Base-by-base conservation (phyloP, 495 filamentous ascomycete genomes). In the Penicillium bialowiezense region DNA sequence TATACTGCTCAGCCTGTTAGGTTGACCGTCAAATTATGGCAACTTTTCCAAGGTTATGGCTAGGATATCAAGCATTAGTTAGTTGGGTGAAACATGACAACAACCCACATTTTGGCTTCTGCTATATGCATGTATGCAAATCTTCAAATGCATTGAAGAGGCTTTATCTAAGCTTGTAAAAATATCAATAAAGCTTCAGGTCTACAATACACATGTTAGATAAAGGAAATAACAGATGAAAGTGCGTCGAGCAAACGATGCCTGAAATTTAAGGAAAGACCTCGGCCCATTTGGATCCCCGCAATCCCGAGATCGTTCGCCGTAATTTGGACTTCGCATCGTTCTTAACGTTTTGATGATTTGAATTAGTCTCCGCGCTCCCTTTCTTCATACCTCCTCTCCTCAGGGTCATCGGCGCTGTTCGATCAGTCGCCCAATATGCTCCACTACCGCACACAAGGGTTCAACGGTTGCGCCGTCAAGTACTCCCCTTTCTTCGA, bases 401-500 rank as follows among this genome's bases (percentile, higher is more conserved):
- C 23, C 17, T 20, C 41, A 14, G 38, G 38, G 44, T 26, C 23
- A 51, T 42, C 41, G 50, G 52, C 24, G 41, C 36, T n/a, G 31
- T 20, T 51, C 40, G 54, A 44, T 51, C 51, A 18, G 31, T 40
- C 38, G 20, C 32, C 36, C 58, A 58, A 45, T 48, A 96, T 97
- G 92, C 84, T 97, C 54, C 89, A 96, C 68, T 96, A 84, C 71
- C 87, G 87, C 55, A 97, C 93, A 18, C 79, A 88, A 55, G 92
- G 91, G 68, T 96, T 83, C 80, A 93, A 96, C 67, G 92, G 91
- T 55, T 95, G 91, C 68, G 85, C 87, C 55, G 89, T 95, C 59
- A 95, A 96, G 69, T 98, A 96, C 77, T 97, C 92, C 17, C 91
- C 93, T 29, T 98, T 96, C 77, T 93, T 92, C 76, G 92, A 97